phyloP scores from a whole-genome alignment of 805 yeast genomes.

The Candida boidinii region DNA sequence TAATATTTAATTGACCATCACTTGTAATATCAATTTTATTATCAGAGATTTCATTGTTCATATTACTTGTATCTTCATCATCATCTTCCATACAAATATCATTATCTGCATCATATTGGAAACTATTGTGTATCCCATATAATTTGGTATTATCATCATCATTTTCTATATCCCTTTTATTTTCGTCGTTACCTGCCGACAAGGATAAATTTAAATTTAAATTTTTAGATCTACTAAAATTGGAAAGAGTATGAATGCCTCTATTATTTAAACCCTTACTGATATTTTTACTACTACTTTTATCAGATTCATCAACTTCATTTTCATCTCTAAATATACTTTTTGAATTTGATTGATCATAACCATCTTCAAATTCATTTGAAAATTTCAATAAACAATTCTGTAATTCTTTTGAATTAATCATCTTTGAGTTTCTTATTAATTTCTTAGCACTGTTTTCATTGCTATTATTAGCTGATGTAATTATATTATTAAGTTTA shows the following conservation, averaged over 20 bases:
- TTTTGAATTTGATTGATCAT: conserved; percentile 16
- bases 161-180: too few relatives aligned
- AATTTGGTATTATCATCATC: too few relatives aligned
- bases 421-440: conserved; percentile 14
- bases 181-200: too few relatives aligned
- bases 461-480: conserved; percentile 6
- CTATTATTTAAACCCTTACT: too few relatives aligned
- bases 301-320: conserved; percentile 4
- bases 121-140: too few relatives aligned
- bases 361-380: conserved; percentile 31
- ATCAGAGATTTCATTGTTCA: conserved; percentile 5
- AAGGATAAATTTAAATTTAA: too few relatives aligned
- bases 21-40: conserved; percentile 18
- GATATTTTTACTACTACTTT: conserved; percentile 2
- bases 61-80: too few relatives aligned
- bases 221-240: too few relatives aligned
- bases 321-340: conserved; percentile 23
- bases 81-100: too few relatives aligned
- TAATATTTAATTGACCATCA: conserved; percentile 17
- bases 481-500: conserved; percentile 4
- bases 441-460: conserved; percentile 7
- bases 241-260: too few relatives aligned
- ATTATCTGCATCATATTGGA: too few relatives aligned
- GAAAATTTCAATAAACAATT: conserved; percentile 31
- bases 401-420: conserved; percentile 31